Conservation (phyloP, 2,329 filamentous ascomycete species). For the Aureobasidium sp. region DNA sequence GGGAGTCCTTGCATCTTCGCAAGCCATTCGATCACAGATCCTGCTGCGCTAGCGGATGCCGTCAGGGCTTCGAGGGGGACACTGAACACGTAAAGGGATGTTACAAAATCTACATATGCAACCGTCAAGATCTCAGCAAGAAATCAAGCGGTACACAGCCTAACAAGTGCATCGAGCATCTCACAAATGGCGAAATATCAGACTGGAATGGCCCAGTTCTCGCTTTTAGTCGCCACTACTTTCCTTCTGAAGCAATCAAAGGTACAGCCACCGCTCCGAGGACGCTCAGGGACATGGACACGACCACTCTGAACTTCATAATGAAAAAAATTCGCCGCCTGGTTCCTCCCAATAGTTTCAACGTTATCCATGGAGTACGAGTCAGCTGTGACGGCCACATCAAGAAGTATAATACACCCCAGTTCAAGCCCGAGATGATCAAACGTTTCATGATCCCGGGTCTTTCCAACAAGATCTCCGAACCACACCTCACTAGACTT, state of each 20-base stretch:
- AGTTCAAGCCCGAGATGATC: too few species aligned
- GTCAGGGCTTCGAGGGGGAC: not conserved
- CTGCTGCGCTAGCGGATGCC: not conserved
- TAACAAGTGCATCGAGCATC: not conserved
- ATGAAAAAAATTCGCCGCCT: not conserved
- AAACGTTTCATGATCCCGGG: too few species aligned
- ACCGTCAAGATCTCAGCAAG: not conserved
- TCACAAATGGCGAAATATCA: not conserved
- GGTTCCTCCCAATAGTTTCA: not conserved
- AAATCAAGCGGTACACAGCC: not conserved
- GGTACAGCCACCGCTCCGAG: too few species aligned
- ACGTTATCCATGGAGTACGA: not conserved
- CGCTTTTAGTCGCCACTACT: not conserved
- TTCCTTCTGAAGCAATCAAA: not conserved
- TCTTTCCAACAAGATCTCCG: too few species aligned
- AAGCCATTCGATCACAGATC: not conserved
- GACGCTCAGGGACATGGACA: not conserved
- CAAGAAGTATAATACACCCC: not conserved
- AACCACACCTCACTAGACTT: not conserved
- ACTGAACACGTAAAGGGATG: not conserved
- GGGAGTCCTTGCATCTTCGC: not conserved
- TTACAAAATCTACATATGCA: not conserved
- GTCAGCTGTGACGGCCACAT: not conserved
- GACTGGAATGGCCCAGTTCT: not conserved
- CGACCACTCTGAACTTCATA: not conserved